Evolutionary conservation across 495 filamentous ascomycete genomes (phyloP), one percentile per base, ranked within the genome.

Genomic region (Neurospora sp.): DNA sequence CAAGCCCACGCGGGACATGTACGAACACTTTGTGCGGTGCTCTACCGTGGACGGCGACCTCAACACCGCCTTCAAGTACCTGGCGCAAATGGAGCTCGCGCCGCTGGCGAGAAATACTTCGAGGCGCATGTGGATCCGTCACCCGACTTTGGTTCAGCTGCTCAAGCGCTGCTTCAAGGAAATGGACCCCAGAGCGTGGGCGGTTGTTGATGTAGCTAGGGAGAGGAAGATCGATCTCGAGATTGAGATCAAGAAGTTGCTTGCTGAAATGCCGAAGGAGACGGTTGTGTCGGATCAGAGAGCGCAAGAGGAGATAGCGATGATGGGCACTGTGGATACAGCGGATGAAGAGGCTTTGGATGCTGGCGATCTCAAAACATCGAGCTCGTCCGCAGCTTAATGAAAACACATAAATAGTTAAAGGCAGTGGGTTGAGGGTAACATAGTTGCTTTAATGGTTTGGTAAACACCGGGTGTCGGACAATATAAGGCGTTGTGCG

Each of bases 11-110:
- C 76, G 78, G 20, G 75, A 84, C 49, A 93, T 91, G 3, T 93
- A 93, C 76, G 91, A 95, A 75, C 82, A 87, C 38, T 78, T 96
- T 20, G 88, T 95, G 46, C 80, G 91, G 23, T 86, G 91, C 73
- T 93, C 91, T 77, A 75, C 91, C 18, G 78, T 83, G 18, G 83
- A 85, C 35, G 80, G 86, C 4, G 80, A 84, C 37, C 85, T 89
- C 70, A 86, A 90, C 72, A 85, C 85, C 49, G 90, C 90, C 2
- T 87, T 92, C 76, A 75, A 77, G 14, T 90, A 89, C 74, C 80
- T 91, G 5, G 80, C 85, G 18, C 86, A 88, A 77, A 89, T 92
- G 87, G 71, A 73, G 77, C 79, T 41, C 41, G 78, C 73, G 20
- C 69, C 71, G 27, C 9, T 62, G 54, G 27, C 54, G 27, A 62